These are phyloP conservation scores for Argentina anserina DNA, from an alignment of 306 rosid genomes.

Conservation along the genomic window DNA sequence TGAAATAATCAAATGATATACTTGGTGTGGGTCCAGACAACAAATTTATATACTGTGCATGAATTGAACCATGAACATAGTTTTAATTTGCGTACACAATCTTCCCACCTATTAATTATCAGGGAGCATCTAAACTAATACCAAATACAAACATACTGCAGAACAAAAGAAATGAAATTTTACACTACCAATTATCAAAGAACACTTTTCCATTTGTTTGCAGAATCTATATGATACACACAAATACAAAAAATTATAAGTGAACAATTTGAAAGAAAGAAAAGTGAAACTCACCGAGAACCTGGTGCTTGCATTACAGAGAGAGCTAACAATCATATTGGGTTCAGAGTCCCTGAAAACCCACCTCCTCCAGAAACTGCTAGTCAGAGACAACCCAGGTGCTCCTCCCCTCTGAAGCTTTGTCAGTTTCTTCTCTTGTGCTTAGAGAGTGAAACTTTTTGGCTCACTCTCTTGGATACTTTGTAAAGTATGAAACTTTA, in stretches of 20 bases:
- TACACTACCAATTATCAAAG: neutral
- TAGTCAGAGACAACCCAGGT: constrained; percentile 16
- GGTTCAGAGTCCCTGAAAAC: constrained; percentile 9
- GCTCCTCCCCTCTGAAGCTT: neutral
- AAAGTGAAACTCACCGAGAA: constrained; percentile 50
- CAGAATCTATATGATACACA: neutral
- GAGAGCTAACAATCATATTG: constrained; percentile 61
- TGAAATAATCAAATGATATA: constrained; percentile 8
- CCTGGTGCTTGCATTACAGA: constrained; percentile 74
- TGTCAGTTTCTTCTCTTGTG: neutral
- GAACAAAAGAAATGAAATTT: neutral
- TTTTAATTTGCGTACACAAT: constrained; percentile 36
- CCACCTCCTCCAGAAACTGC: constrained; percentile 17
- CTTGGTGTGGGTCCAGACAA: constrained; percentile 43
- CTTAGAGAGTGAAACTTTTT: neutral
- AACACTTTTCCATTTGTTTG: neutral
- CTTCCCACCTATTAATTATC: constrained; percentile 32
- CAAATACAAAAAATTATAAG: neutral
- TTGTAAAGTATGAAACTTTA: constrained; percentile 5
- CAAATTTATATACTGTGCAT: constrained; percentile 31
- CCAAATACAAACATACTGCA: neutral
- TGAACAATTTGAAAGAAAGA: neutral
- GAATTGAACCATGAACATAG: constrained; percentile 29
- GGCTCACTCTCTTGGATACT: constrained; percentile 1
- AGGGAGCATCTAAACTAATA: constrained; percentile 24